Percentiles rank a stretch among this genome's conserved stretches.
These are phyloP conservation scores for Candida buenavistaensis DNA, from an alignment of 1,139 yeast genomes.

Conservation along the genomic window DNA sequence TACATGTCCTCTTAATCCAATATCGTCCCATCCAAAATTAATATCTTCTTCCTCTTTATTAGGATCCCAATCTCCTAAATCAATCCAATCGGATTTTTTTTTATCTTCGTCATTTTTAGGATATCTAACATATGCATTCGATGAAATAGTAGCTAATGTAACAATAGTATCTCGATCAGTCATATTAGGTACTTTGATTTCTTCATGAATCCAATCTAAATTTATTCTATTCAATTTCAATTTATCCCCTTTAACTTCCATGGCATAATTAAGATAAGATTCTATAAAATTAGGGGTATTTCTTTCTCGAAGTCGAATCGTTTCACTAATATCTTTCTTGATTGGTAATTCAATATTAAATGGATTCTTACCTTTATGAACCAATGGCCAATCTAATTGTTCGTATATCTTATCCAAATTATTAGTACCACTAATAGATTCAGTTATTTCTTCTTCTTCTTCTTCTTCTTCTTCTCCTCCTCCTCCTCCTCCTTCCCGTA, in stretches of 20 bases:
- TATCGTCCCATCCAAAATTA: constrained; percentile 82
- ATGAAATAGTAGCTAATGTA: constrained; percentile 79
- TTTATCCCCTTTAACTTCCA: constrained; percentile 45
- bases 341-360: constrained; percentile 40
- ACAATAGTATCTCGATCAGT: constrained; percentile 72
- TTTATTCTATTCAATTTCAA: constrained; percentile 38
- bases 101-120: constrained; percentile 66
- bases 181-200: constrained; percentile 67
- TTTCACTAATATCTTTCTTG: constrained; percentile 20
- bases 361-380: constrained; percentile 38
- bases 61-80: constrained; percentile 64
- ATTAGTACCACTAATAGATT: too few species aligned
- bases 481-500: too few species aligned
- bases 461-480: too few species aligned
- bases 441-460: too few species aligned
- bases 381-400: constrained; percentile 42
- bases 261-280: constrained; percentile 61
- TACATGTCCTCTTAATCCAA: constrained; percentile 88
- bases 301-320: constrained; percentile 56
- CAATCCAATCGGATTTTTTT: constrained; percentile 73
- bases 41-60: constrained; percentile 33
- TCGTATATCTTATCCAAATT: constrained; percentile 27
- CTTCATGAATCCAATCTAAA: constrained; percentile 57
- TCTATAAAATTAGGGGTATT: constrained; percentile 64
- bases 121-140: constrained; percentile 83